phyloP scores from a whole-genome alignment of 139 green algal genomes.

The Asterochloris erici region DNA sequence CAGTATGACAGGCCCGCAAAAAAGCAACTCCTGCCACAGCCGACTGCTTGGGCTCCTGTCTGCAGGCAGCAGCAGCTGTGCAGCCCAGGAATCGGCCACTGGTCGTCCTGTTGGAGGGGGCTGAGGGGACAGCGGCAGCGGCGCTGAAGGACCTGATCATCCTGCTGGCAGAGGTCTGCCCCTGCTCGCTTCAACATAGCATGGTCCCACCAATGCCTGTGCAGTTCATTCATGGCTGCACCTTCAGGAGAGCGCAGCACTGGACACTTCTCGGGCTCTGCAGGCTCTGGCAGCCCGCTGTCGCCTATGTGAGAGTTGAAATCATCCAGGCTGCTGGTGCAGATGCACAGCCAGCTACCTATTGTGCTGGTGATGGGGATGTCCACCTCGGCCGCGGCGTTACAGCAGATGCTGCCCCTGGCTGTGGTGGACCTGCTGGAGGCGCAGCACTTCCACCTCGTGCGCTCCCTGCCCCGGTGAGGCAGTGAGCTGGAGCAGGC shows the following conservation, averaged over 20 bases:
- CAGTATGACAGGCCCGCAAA: no score
- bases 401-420: slow-evolving; percentile 31
- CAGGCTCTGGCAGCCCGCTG: background rate
- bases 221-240: background rate
- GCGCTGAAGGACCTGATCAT: slow-evolving; percentile 40
- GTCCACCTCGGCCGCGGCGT: slow-evolving; percentile 29
- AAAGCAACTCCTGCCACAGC: no score
- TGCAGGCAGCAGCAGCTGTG: background rate
- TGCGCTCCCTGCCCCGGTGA: background rate
- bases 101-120: slow-evolving; percentile 47
- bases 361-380: slow-evolving; percentile 45
- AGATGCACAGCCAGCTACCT: slow-evolving; percentile 31
- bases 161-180: slow-evolving; percentile 31
- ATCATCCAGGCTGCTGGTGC: background rate
- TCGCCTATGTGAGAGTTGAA: background rate
- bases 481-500: background rate
- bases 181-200: background rate
- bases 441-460: slow-evolving; percentile 29
- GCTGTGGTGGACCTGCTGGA: slow-evolving; percentile 33
- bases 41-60: no score
- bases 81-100: slow-evolving; percentile 23
- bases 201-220: background rate
- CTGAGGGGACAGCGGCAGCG: slow-evolving; percentile 26
- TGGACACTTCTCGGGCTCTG: background rate
- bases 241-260: background rate